Conservation (phyloP, 1,284 basidiomycete genomes). For the Fomitopsis pinicola region DNA sequence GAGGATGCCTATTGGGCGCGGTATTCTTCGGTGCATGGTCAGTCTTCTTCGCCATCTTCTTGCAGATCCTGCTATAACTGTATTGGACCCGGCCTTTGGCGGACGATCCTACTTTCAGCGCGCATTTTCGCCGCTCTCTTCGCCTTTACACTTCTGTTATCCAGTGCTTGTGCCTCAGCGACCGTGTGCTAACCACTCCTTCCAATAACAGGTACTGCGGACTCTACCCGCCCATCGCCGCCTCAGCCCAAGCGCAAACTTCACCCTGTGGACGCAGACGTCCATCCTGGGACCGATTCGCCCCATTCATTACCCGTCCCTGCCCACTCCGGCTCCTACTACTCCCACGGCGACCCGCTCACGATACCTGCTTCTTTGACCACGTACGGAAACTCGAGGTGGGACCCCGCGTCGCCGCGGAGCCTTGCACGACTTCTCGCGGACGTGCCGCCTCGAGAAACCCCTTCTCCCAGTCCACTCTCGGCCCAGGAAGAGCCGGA, state of each 20-base stretch:
- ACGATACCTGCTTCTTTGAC: constrained; percentile 19
- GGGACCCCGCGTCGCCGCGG: constrained; percentile 30
- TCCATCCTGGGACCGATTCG: constrained; percentile 7
- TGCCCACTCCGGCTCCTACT: constrained; percentile 14
- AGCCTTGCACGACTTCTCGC: constrained; percentile 25
- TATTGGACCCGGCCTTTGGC: neutral
- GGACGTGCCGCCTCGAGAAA: constrained; percentile 25
- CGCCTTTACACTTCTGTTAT: neutral
- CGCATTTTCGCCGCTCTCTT: neutral
- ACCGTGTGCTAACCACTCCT: neutral
- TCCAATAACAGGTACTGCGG: constrained; percentile 30
- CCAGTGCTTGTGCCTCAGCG: neutral
- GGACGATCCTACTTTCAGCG: neutral
- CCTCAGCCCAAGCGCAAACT: constrained; percentile 25
- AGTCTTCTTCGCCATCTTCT: constrained; percentile 11
- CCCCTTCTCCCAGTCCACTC: constrained; percentile 16
- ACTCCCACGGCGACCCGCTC: constrained; percentile 21
- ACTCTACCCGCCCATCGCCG: constrained; percentile 37
- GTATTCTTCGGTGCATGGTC: constrained; percentile 66
- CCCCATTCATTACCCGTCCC: constrained; percentile 20
- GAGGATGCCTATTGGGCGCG: constrained; percentile 78
- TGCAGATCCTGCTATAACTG: neutral
- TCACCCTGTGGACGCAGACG: constrained; percentile 11
- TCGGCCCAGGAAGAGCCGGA: constrained; percentile 8
- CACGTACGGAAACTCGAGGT: constrained; percentile 15